These are phyloP conservation scores for Gossypium herbaceum DNA, from an alignment of 345 rosid species.

Conservation along the genomic window DNA sequence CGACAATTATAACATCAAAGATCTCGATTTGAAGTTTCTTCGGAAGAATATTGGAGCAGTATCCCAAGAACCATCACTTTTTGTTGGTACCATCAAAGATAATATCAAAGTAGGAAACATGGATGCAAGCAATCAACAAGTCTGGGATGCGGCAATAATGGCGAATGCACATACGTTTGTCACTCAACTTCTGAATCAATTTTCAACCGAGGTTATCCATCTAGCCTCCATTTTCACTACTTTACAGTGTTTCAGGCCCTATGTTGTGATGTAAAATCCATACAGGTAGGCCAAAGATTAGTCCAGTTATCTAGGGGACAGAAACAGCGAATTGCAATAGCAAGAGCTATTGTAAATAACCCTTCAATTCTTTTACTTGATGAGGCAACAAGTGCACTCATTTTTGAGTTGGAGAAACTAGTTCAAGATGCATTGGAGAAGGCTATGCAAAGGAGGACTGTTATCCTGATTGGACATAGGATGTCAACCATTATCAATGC, in stretches of 20 bases:
- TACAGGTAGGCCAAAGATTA: too few relatives aligned
- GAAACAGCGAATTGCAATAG: too few relatives aligned
- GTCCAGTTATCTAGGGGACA: too few relatives aligned
- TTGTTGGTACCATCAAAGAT: slow-evolving; percentile 50
- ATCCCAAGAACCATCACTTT: slow-evolving; percentile 57
- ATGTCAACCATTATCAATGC: slow-evolving; percentile 55
- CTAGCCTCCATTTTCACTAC: too few relatives aligned
- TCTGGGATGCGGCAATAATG: slow-evolving; percentile 42
- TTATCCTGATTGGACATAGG: slow-evolving; percentile 54
- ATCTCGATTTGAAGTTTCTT: slow-evolving; percentile 45
- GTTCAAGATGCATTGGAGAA: slow-evolving; percentile 59
- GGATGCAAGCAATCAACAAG: slow-evolving; percentile 40
- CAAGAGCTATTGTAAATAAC: too few relatives aligned
- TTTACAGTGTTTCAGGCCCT: too few relatives aligned
- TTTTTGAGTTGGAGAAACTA: background rate
- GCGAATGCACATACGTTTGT: slow-evolving; percentile 55
- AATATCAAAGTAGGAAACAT: slow-evolving; percentile 55
- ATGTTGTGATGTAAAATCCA: too few relatives aligned
- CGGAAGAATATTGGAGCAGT: slow-evolving; percentile 48
- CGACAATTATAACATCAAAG: slow-evolving; percentile 46
- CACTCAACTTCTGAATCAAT: slow-evolving; percentile 13
- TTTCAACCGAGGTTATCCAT: too few relatives aligned
- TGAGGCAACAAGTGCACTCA: too few relatives aligned
- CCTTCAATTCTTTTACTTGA: too few relatives aligned
- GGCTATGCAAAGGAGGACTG: slow-evolving; percentile 53